Base-by-base conservation (phyloP, 2,329 filamentous ascomycete genomes). In the Paradendryphiella salina region DNA sequence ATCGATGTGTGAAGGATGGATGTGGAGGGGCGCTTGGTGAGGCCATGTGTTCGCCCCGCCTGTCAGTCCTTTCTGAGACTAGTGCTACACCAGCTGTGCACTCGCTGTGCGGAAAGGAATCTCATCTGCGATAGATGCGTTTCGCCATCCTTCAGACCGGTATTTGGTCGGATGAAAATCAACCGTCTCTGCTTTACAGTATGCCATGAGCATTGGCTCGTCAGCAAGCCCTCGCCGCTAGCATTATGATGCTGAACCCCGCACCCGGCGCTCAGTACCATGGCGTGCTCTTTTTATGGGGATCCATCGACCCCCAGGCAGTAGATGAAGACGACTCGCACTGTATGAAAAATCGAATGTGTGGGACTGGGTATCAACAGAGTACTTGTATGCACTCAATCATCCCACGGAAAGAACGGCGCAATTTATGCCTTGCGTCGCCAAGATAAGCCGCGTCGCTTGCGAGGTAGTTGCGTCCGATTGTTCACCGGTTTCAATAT, bases 401-500 rank as follows among this genome's bases (percentile, higher is more conserved):
- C 41, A 53, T 35, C 57, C 54, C 3, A 61, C 54, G 2, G 32
- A 35, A 17, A 46, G 31, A 18, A 61, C 57, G 5, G 35, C 18
- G 31, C 34, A 54, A 17, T 61, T 54, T 39, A 60, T 60, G 56
- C 59, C 54, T 3, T 47, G 36, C 20, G 39, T 60, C 9, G 54
- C 54, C 5, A 33, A 20, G 4, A 57, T 58, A 49, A 56, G 41
- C 39, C 56, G 59, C 15, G 56, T 50, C 10, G 57, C 56, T 20
- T 56, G 59, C 17, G 29, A 40, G 15, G 36, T 31, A 14, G 21
- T 50, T 7, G 31, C 18, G 32, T 50, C 35, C 5, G 20, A 37
- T 4, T 2, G 26, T 10, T 23, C 13, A 35, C 29, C 28, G n/a
- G 29, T 26, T 13, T 13, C n/a, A 29, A 26, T 15, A 47, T 31